phyloP scores from a whole-genome alignment of 345 rosid species.

The Jatropha curcas region DNA sequence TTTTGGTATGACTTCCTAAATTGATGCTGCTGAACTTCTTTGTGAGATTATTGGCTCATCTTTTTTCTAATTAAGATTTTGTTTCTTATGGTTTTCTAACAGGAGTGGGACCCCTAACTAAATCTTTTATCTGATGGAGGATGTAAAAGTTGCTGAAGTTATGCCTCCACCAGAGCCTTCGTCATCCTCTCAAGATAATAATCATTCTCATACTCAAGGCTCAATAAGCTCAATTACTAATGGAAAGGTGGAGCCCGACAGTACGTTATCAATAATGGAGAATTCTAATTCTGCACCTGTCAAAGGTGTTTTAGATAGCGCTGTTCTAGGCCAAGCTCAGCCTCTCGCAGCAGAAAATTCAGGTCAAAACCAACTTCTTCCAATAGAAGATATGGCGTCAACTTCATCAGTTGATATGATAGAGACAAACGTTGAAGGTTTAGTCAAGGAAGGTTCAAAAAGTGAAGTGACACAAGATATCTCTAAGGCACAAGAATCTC shows the following conservation, averaged over 20 bases:
- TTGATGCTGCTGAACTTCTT: neutral
- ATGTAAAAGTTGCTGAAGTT: slow-evolving; percentile 32
- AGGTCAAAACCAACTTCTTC: slow-evolving; percentile 17
- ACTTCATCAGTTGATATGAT: slow-evolving; percentile 27
- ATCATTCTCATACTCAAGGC: slow-evolving; percentile 15
- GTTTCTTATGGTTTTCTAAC: slow-evolving; percentile 28
- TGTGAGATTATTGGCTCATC: neutral
- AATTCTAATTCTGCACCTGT: slow-evolving; percentile 21
- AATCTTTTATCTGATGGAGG: slow-evolving; percentile 46
- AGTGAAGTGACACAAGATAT: slow-evolving; percentile 16
- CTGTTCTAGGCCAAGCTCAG: slow-evolving; percentile 12
- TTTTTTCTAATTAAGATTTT: neutral
- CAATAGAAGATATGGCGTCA: slow-evolving; percentile 17
- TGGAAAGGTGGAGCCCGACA: slow-evolving; percentile 28
- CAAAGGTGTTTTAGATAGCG: slow-evolving; percentile 10
- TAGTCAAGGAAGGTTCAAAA: slow-evolving; percentile 19
- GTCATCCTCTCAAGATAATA: slow-evolving; percentile 14
- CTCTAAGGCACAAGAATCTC: slow-evolving; percentile 4
- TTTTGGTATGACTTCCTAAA: neutral
- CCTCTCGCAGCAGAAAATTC: slow-evolving; percentile 5
- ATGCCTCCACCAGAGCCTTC: slow-evolving; percentile 33
- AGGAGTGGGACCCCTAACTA: slow-evolving; percentile 10
- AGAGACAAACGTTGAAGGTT: slow-evolving; percentile 16
- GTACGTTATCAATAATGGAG: neutral
- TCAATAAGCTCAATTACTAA: slow-evolving; percentile 17